Base-by-base conservation (phyloP, 2,329 filamentous ascomycete genomes). In the Aspergillus pseudoterreus region DNA sequence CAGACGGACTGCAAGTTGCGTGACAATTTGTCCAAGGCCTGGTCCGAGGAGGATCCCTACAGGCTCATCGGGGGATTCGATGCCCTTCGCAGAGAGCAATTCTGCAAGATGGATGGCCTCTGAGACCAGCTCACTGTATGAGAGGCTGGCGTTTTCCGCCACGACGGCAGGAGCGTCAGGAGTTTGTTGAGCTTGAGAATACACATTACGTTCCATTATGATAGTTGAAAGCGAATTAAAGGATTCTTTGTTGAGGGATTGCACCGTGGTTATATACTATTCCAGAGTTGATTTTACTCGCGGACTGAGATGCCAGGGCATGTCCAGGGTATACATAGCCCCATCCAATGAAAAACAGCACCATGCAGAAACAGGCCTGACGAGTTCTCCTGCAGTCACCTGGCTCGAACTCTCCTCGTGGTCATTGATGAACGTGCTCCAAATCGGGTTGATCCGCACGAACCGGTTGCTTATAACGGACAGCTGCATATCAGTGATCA, bases 1-100 rank as follows among this genome's bases (percentile, higher is more conserved):
- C 6, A 50, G 21, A 24, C 33, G 36, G 15, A 50, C 43, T 12
- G 43, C 49, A 19, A 50, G 43, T 32, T 50, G 48, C 9, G 43
- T 35, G 27, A 45, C 21, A 15, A 50, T 38, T 12, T 50, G 48
- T 19, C 10, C 17, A 6, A 33, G 15, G 19, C 48, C 48, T 33
- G 48, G 35, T 21, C 33, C 33, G 15, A 50, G 43, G 11, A 45
- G 12, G 17, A 50, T 50, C 5, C 48, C 48, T 8, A 50, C 19
- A 14, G 49, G 49, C 11, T 50, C 43, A 14, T 41, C 35, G 5
- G n/a, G 12, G 11, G 43, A 42, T 42, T 41, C 3, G 38, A 46
- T 41, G 15, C n/a, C 21, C 32, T 46, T 10, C 6, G 33, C 19
- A 6, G 4, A 14, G 12, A 46, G 24, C 19, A 4, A 32, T 12